phyloP scores from a whole-genome alignment of 2,329 filamentous ascomycete species.

The Ceratocystis alfenasii region DNA sequence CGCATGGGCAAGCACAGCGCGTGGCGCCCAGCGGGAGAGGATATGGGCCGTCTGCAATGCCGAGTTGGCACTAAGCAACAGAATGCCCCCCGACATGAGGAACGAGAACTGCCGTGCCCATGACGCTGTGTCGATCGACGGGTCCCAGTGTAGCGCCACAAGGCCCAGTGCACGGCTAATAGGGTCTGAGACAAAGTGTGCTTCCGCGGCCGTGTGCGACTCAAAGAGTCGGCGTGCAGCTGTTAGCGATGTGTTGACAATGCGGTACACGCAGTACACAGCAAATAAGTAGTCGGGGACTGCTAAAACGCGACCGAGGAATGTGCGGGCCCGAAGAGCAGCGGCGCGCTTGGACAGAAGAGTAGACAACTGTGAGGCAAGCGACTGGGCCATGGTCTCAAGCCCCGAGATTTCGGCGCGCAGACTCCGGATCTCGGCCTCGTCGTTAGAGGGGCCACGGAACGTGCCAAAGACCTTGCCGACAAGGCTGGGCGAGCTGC shows the following conservation, averaged over 20 bases:
- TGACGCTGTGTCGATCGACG: slow-evolving; percentile 64
- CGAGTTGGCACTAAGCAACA: slow-evolving; percentile 67
- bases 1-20: slow-evolving; percentile 58
- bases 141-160: slow-evolving; percentile 72
- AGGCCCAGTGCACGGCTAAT: slow-evolving; percentile 74
- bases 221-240: slow-evolving; percentile 49
- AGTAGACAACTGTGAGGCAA: slow-evolving; percentile 50
- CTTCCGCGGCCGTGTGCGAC: slow-evolving; percentile 27
- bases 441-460: slow-evolving; percentile 50
- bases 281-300: slow-evolving; percentile 57
- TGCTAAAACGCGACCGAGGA: slow-evolving; percentile 51
- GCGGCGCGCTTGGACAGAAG: slow-evolving; percentile 52
- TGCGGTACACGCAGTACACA: slow-evolving; percentile 73
- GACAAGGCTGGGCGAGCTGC: slow-evolving; percentile 43
- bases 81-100: slow-evolving; percentile 68
- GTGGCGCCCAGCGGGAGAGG: slow-evolving; percentile 62
- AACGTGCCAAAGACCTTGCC: slow-evolving; percentile 62
- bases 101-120: slow-evolving; percentile 88
- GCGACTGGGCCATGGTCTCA: slow-evolving; percentile 63
- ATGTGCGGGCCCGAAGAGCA: slow-evolving; percentile 55
- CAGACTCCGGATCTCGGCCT: slow-evolving; percentile 47
- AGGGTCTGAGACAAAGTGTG: slow-evolving; percentile 43
- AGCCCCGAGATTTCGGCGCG: slow-evolving; percentile 68
- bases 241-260: slow-evolving; percentile 58
- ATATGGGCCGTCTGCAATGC: slow-evolving; percentile 77